Base-by-base conservation (phyloP, 2,329 filamentous ascomycete species). In the Fusarium pseudocircinatum region DNA sequence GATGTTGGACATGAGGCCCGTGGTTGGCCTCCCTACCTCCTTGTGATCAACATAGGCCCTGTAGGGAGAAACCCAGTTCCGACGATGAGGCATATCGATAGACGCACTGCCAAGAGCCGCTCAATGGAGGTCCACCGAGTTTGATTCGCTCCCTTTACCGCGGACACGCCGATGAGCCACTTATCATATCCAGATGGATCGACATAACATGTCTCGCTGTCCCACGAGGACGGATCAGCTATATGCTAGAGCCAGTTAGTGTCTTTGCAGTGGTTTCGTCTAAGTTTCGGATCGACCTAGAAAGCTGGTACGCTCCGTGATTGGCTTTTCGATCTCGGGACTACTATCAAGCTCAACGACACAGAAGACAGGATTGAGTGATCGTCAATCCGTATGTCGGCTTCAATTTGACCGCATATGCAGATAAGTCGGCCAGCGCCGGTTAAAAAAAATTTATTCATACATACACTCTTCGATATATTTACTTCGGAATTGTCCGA, bases 111-210 rank as follows among this genome's bases (percentile, higher is more conserved):
- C 67, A 64, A 59, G 59, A 74, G 62, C 58, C 54, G 26, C 46
- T 43, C 46, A 60, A 32, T 30, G 12, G 34, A 39, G 37, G 37
- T 34, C 16, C 46, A 20, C 43, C 7, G 4, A 28, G 9, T 32
- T 49, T 68, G 62, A 68, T 71, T 73, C 58, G 67, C 60, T 32
- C 43, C 9, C 14, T 54, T 72, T 72, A 47, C 63, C 67, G 71
- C 71, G 71, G 70, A 39, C 58, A 74, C 54, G 54, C 71, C 70
- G 70, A 74, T 53, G 44, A 24, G 56, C 44, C 63, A 58, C 40
- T 47, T 15, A 28, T 58, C 40, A 63, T 36, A 47, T 37, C 34
- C 44, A 73, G 53, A 62, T 54, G 39, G 67, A 74, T 73, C 58
- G 54, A 42, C 67, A 60, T 60, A 37, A 36, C 36, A 52, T 56